phyloP scores from a whole-genome alignment of 2,329 filamentous ascomycete species.

The Colletotrichum lupini region DNA sequence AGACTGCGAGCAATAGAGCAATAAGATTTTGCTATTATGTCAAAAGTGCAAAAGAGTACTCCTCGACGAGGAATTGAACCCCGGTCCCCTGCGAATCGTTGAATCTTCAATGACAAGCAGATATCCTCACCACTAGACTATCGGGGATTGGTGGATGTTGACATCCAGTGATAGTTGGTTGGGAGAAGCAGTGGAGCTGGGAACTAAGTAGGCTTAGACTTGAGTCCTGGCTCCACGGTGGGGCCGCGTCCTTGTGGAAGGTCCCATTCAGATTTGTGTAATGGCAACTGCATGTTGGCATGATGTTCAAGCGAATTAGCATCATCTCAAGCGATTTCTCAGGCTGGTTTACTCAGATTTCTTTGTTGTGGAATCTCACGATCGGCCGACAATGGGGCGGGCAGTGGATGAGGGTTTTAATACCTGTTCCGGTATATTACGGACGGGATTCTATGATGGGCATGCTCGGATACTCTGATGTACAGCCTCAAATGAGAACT shows the following conservation, averaged over 20 bases:
- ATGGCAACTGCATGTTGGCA: background rate
- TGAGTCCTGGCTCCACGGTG: background rate
- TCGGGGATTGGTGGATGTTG: background rate
- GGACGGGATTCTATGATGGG: no score
- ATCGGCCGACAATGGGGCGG: background rate
- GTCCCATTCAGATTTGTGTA: background rate
- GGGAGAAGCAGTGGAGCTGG: accelerated
- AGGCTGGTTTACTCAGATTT: background rate
- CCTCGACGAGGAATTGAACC: conserved; percentile 19
- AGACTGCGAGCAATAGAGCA: background rate
- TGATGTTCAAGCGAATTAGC: background rate
- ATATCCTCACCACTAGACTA: conserved; percentile 30
- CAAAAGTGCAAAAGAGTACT: background rate
- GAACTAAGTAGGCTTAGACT: background rate
- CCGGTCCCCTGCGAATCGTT: background rate
- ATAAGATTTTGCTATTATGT: background rate
- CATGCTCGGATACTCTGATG: no score
- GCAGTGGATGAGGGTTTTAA: no score
- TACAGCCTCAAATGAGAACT: no score
- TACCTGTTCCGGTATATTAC: no score
- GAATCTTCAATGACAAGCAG: conserved; percentile 11
- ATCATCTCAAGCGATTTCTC: background rate
- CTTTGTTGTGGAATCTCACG: background rate
- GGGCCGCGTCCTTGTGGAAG: background rate
- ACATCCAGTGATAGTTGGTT: background rate